Evolutionary conservation across 805 yeast genomes (phyloP).

Genomic region (Suhomyces sp.): DNA sequence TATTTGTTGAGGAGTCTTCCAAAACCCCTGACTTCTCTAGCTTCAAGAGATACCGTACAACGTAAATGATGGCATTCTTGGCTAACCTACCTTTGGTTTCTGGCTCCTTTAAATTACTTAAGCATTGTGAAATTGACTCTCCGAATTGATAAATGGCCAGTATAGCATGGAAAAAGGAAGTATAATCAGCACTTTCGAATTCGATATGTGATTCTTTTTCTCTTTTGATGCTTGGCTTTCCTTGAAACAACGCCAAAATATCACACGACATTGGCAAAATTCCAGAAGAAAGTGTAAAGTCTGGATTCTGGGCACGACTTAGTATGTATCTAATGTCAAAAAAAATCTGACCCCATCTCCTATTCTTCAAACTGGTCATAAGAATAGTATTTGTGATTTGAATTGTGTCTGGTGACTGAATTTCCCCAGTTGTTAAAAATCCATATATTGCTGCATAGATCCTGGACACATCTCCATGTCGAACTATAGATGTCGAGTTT

Average conservation of each 20-base stretch:
- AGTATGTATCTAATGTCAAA: slow-evolving; percentile 77
- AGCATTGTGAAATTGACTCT: slow-evolving; percentile 51
- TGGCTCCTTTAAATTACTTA: slow-evolving; percentile 25
- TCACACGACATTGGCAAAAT: slow-evolving; percentile 64
- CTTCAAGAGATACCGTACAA: slow-evolving; percentile 26
- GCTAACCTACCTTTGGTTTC: slow-evolving; percentile 15
- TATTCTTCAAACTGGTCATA: slow-evolving; percentile 55
- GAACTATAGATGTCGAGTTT: slow-evolving; percentile 60
- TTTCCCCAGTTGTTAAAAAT: slow-evolving; percentile 55
- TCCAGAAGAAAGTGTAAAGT: slow-evolving; percentile 42
- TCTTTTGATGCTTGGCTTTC: slow-evolving; percentile 70
- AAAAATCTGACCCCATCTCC: slow-evolving; percentile 77
- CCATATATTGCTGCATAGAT: slow-evolving; percentile 64
- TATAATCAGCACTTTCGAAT: slow-evolving; percentile 84
- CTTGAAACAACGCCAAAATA: slow-evolving; percentile 68
- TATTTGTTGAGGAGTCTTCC: slow-evolving; percentile 1
- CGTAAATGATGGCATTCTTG: slow-evolving; percentile 30
- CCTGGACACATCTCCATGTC: slow-evolving; percentile 63
- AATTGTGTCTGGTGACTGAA: slow-evolving; percentile 44
- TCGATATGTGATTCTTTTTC: slow-evolving; percentile 83
- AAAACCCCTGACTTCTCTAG: slow-evolving; percentile 29
- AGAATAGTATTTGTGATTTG: slow-evolving; percentile 36
- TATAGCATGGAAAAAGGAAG: slow-evolving; percentile 64
- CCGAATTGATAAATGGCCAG: slow-evolving; percentile 66
- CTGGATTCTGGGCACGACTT: slow-evolving; percentile 61